These are phyloP conservation scores for Ophiosphaerella narmari DNA, from an alignment of 2,329 filamentous ascomycete genomes.

Conservation along the genomic window DNA sequence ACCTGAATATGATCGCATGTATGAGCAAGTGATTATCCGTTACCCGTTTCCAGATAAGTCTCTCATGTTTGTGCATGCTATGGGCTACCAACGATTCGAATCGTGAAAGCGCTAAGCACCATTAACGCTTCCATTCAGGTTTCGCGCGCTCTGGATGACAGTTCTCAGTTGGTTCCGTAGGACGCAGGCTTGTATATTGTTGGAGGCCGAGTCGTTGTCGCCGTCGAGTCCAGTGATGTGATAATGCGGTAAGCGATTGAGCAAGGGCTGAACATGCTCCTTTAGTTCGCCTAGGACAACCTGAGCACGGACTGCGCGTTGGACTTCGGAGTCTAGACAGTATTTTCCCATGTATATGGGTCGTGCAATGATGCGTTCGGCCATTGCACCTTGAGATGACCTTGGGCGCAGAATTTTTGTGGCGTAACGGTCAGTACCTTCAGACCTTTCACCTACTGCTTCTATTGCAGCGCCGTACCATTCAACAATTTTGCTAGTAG, in stretches of 20 bases:
- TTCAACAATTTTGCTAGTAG: constrained; percentile 1
- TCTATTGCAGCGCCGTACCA: constrained; percentile 3
- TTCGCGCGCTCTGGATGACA: neutral
- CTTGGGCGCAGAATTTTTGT: neutral
- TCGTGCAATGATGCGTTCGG: neutral
- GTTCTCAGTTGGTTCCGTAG: neutral
- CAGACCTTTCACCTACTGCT: neutral
- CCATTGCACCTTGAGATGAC: neutral
- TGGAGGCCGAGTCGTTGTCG: neutral
- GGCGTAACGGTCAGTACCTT: neutral
- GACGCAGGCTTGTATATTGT: neutral
- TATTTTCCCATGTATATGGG: constrained; percentile 3
- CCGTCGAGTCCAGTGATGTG: neutral
- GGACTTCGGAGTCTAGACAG: neutral
- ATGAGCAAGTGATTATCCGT: no score
- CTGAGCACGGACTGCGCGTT: neutral
- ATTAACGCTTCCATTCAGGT: neutral
- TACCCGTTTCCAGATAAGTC: no score
- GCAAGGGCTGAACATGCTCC: constrained; percentile 1
- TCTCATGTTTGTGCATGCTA: neutral
- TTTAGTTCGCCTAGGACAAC: neutral
- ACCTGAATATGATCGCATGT: no score
- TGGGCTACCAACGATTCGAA: neutral
- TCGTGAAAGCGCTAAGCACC: neutral
- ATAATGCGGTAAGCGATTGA: neutral